Evolutionary conservation across 805 yeast species (phyloP).

Genomic region (Candida maesae): DNA sequence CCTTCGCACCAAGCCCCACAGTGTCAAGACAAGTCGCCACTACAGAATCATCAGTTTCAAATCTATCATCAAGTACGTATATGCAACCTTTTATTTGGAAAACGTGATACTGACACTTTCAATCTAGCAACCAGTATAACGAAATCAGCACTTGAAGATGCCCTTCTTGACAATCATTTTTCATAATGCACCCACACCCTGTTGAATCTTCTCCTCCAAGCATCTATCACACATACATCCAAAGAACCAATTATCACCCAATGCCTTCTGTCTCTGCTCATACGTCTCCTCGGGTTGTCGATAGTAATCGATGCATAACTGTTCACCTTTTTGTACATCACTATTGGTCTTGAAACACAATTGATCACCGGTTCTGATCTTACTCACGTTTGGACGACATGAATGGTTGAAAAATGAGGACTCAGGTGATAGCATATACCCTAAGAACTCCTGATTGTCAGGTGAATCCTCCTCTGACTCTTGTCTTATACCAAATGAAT

Average conservation of each 20-base stretch:
- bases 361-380: slow-evolving; percentile 36
- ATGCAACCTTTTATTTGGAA: not conserved
- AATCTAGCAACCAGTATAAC: slow-evolving; percentile 31
- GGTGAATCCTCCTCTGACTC: slow-evolving; percentile 30
- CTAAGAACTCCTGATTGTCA: slow-evolving; percentile 53
- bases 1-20: not conserved
- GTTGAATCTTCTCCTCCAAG: slow-evolving; percentile 13
- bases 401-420: slow-evolving; percentile 70
- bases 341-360: slow-evolving; percentile 40
- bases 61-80: slow-evolving; percentile 29
- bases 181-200: slow-evolving; percentile 17
- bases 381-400: slow-evolving; percentile 52
- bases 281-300: slow-evolving; percentile 40
- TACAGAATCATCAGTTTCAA: slow-evolving; percentile 26
- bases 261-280: slow-evolving; percentile 36
- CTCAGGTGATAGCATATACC: slow-evolving; percentile 55
- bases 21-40: slow-evolving; percentile 2
- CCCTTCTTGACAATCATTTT: slow-evolving; percentile 34
- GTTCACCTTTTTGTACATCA: slow-evolving; percentile 42
- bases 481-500: slow-evolving; percentile 71
- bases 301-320: slow-evolving; percentile 61
- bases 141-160: slow-evolving; percentile 40
- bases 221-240: slow-evolving; percentile 51
- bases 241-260: slow-evolving; percentile 57
- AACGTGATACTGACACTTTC: slow-evolving; percentile 6